phyloP scores from a whole-genome alignment of 805 yeast genomes.

The Sporopachydermia quercuum region DNA sequence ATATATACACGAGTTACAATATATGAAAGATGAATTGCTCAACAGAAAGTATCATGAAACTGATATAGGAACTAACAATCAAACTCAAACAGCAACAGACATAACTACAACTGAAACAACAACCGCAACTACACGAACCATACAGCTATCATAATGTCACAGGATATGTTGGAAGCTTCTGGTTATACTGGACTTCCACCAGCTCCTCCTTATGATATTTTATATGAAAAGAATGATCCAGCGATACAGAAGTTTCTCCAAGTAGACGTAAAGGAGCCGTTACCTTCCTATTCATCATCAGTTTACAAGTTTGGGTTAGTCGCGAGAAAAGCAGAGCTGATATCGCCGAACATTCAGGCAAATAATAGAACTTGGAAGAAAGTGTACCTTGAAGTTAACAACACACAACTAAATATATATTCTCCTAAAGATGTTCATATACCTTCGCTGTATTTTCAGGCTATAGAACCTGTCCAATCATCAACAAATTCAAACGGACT shows the following conservation, averaged over 20 bases:
- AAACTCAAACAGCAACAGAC: no score
- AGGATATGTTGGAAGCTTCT: not conserved
- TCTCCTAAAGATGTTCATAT: conserved; percentile 6
- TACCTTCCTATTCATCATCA: conserved; percentile 58
- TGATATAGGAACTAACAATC: no score
- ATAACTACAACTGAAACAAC: no score
- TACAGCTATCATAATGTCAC: no score
- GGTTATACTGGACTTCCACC: conserved; percentile 1
- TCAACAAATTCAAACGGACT: not conserved
- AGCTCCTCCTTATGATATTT: conserved; percentile 1
- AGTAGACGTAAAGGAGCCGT: conserved; percentile 22
- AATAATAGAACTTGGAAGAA: conserved; percentile 56
- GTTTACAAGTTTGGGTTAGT: conserved; percentile 43
- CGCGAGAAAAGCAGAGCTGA: conserved; percentile 57
- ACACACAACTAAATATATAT: conserved; percentile 73
- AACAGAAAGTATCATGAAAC: no score
- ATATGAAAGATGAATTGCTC: no score
- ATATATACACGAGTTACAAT: no score
- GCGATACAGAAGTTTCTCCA: not conserved
- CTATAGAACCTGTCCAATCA: conserved; percentile 7
- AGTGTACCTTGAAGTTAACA: conserved; percentile 59
- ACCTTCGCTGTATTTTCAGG: not conserved
- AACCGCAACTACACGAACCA: no score
- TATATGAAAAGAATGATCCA: not conserved
- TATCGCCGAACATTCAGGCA: conserved; percentile 62